Evolutionary conservation across 306 rosid genomes (phyloP).

Genomic region (Medicago lupulina): DNA sequence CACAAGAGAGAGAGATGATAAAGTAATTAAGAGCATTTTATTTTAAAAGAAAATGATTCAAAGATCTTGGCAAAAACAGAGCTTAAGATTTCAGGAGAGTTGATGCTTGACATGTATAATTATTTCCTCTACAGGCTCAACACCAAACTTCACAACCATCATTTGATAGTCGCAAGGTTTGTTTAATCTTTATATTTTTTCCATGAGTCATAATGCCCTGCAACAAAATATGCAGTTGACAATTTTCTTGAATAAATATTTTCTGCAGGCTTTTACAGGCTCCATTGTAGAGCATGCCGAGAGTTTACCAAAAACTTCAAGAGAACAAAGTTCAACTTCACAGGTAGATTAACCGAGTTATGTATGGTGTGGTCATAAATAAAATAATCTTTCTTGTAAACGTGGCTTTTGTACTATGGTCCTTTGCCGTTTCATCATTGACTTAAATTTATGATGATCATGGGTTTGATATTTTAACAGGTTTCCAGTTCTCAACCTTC

Average conservation of each 20-base stretch:
- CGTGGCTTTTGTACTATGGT: constrained; percentile 3
- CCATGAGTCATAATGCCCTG: not conserved
- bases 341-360: constrained; percentile 54
- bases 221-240: not conserved
- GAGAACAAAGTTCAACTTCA: constrained; percentile 51
- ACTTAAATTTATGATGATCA: constrained; percentile 17
- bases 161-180: constrained; percentile 66
- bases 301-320: constrained; percentile 48
- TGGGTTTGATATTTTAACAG: constrained; percentile 46
- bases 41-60: not conserved
- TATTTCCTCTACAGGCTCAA: constrained; percentile 53
- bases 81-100: not conserved
- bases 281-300: constrained; percentile 72
- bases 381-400: constrained; percentile 18
- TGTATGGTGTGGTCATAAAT: not conserved
- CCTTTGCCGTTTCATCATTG: constrained; percentile 32
- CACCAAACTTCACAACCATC: constrained; percentile 51
- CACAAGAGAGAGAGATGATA: too few species aligned
- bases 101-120: constrained; percentile 25
- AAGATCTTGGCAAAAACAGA: not conserved
- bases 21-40: too few species aligned
- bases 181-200: constrained; percentile 14
- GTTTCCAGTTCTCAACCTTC: constrained; percentile 62
- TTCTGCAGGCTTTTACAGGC: constrained; percentile 83
- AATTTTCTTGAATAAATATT: constrained; percentile 11